Base-by-base conservation (phyloP, 768 basidiomycete species). In the Hemileccinum rubropunctum region DNA sequence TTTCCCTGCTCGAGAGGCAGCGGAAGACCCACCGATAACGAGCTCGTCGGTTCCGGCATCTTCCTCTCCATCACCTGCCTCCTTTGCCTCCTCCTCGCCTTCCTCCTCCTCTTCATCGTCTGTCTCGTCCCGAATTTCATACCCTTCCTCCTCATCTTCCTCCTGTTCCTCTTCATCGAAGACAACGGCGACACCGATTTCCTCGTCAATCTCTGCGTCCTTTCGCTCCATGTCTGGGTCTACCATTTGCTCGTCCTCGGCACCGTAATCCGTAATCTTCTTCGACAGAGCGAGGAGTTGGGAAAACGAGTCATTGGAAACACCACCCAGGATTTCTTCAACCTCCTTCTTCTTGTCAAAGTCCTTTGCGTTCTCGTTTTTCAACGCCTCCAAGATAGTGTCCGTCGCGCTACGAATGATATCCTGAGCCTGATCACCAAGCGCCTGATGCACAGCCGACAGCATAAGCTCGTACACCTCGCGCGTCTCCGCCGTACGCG, bases 101-200 rank as follows among this genome's bases (percentile, higher is more conserved):
- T 76, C 79, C 9, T 75, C 86, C 32, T 83, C 87, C 2, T 83
- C 83, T 15, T 90, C 88, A 1, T 83, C 83, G 40, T 91, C 91
- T 2, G 82, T 82, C 56, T 88, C 91, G 0, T 93, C 89, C 10
- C 80, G 77, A 46, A 98, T 80, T 65, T 97, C 95, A 57, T 77
- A 98, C 1, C 85, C 88, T 56, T 90, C 91, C 1, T 90, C 91
- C 17, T 95, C 91, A 2, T 95, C 93, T 4, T 90, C 92, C 20
- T 97, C 94, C 60, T 92, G 85, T 56, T 97, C 95, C 51, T 98
- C 97, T 62, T 98, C 95, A 57, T 98, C 95, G 51, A 98, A 98
- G 6, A 98, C 87, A 8, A 99, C 95, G 0, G 95, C 95, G 1
- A 99, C 95, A n/a, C 95, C 95, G 38, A 90, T 84, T 59, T 95